A percentile compares a stretch with the other conserved stretches of the same genome.
These are phyloP conservation scores for Penstemon barbatus DNA, from an alignment of 257 asterid genomes.

Conservation along the genomic window DNA sequence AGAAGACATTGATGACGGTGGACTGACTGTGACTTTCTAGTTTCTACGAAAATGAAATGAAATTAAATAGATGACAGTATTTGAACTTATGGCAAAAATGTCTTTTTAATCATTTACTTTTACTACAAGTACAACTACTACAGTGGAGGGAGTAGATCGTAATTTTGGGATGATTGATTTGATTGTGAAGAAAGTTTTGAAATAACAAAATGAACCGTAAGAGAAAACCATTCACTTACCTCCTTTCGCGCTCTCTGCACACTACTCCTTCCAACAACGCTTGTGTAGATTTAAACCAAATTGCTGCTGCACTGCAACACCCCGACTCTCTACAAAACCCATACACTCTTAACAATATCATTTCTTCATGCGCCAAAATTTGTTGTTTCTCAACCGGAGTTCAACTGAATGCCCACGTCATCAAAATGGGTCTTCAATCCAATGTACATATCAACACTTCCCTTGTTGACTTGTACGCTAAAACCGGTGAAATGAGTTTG, in stretches of 20 bases:
- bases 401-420: slow-evolving; percentile 49
- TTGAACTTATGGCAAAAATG: too few relatives aligned
- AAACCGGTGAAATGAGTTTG: slow-evolving; percentile 24
- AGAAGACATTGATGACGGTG: slow-evolving; percentile 52
- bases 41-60: too few relatives aligned
- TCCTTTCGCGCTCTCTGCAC: slow-evolving; percentile 26
- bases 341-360: slow-evolving; percentile 39
- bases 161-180: too few relatives aligned
- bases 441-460: slow-evolving; percentile 54
- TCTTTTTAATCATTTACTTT: too few relatives aligned
- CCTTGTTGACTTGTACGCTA: slow-evolving; percentile 48
- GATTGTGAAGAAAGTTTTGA: neutral
- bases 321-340: slow-evolving; percentile 34
- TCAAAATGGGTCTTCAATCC: slow-evolving; percentile 47
- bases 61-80: too few relatives aligned
- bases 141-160: too few relatives aligned
- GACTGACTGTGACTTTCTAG: neutral
- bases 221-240: slow-evolving; percentile 19
- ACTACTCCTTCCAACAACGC: slow-evolving; percentile 1
- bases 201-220: neutral
- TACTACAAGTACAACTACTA: too few relatives aligned
- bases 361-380: slow-evolving; percentile 47
- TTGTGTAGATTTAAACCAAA: slow-evolving; percentile 18
- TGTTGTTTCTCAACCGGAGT: slow-evolving; percentile 33
- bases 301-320: slow-evolving; percentile 32